A percentile compares a stretch with the other conserved stretches of the same genome.
Evolutionary conservation across 306 rosid genomes (phyloP).

Genomic region (Cotoneaster glaucophyllus): DNA sequence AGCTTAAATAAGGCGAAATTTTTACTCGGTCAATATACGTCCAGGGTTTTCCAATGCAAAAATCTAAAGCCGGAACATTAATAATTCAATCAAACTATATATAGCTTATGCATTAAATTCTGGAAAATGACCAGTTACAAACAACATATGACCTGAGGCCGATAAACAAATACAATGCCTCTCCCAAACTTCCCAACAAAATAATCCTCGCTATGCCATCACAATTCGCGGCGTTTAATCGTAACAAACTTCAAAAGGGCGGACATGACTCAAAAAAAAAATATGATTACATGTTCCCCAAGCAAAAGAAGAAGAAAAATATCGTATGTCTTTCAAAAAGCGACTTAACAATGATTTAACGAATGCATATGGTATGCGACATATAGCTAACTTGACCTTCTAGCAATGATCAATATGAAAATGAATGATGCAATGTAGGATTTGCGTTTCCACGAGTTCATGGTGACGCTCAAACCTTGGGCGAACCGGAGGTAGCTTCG

Average conservation of each 20-base stretch:
- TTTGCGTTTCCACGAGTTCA: slow-evolving; percentile 30
- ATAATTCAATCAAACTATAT: neutral
- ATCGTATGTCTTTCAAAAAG: neutral
- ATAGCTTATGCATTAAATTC: neutral
- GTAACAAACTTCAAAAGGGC: slow-evolving; percentile 18
- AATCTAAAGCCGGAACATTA: no score
- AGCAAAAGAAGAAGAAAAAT: slow-evolving; percentile 14
- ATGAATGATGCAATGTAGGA: slow-evolving; percentile 43
- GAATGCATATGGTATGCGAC: slow-evolving; percentile 44
- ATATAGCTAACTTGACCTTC: slow-evolving; percentile 25
- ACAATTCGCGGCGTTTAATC: slow-evolving; percentile 26
- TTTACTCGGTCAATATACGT: no score
- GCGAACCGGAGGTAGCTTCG: neutral
- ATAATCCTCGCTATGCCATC: slow-evolving; percentile 14
- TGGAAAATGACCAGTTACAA: neutral
- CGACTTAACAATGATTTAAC: slow-evolving; percentile 28
- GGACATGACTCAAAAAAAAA: neutral
- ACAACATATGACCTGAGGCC: slow-evolving; percentile 5
- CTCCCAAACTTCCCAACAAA: slow-evolving; percentile 18
- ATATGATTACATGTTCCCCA: slow-evolving; percentile 34
- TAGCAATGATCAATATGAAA: slow-evolving; percentile 15
- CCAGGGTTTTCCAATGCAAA: no score
- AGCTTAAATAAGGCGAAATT: neutral
- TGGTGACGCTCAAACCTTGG: slow-evolving; percentile 3
- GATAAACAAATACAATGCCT: slow-evolving; percentile 11